phyloP scores from a whole-genome alignment of 2,329 filamentous ascomycete species.

The Fusarium penzigii region DNA sequence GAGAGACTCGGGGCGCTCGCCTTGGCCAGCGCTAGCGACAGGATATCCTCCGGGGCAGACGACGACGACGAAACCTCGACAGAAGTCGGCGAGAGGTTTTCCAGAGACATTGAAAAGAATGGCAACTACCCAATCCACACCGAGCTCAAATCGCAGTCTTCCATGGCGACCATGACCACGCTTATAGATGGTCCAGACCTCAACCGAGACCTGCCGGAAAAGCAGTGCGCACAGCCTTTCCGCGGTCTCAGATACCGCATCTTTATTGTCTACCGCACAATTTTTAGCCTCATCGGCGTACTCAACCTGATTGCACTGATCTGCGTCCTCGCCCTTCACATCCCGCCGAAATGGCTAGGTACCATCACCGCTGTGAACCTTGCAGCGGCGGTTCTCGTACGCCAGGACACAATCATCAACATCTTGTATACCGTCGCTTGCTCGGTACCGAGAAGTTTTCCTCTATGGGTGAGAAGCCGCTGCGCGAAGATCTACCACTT shows the following conservation, averaged over 20 bases:
- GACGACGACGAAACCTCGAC: neutral
- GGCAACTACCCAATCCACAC: constrained; percentile 3
- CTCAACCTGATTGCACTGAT: constrained; percentile 51
- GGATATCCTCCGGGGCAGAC: no score
- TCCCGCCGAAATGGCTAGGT: constrained; percentile 39
- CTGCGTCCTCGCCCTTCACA: constrained; percentile 39
- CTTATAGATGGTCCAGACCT: constrained; percentile 34
- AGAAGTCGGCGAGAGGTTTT: constrained; percentile 4
- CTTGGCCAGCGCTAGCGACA: constrained; percentile 3
- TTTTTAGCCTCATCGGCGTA: constrained; percentile 55
- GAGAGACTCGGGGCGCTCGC: constrained; percentile 41
- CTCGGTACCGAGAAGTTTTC: constrained; percentile 46
- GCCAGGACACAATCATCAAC: constrained; percentile 57
- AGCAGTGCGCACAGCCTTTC: constrained; percentile 40
- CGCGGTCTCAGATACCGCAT: constrained; percentile 45
- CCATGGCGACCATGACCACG: constrained; percentile 31
- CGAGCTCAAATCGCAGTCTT: constrained; percentile 34
- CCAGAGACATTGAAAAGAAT: neutral
- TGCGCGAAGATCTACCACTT: constrained; percentile 55
- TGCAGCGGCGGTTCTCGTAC: constrained; percentile 49
- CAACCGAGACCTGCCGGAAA: constrained; percentile 39
- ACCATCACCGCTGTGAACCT: constrained; percentile 51
- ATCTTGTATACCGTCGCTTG: constrained; percentile 47
- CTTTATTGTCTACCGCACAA: constrained; percentile 56
- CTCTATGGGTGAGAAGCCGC: constrained; percentile 48